Evolutionary conservation across 106 monocot genomes (phyloP).

Genomic region (Vanilla planifolia): DNA sequence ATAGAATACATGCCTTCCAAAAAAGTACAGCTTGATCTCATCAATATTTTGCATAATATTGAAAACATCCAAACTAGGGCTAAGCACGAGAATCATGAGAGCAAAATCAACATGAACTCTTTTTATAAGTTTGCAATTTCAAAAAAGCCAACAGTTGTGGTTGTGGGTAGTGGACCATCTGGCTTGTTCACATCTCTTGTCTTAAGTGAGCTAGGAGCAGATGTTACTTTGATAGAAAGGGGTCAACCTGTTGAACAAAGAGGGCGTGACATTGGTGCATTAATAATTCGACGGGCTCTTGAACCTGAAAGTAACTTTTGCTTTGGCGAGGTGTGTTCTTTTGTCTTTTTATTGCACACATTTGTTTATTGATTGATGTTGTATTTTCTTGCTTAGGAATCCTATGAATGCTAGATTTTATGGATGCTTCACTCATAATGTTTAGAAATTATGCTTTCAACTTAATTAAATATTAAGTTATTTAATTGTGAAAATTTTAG

Average conservation of each 20-base stretch:
- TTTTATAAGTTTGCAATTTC: not conserved
- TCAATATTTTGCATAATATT: slow-evolving; percentile 30
- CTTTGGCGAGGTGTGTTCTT: slow-evolving; percentile 83
- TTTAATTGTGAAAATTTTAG: no score
- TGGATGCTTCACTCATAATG: no score
- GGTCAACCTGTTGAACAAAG: slow-evolving; percentile 95
- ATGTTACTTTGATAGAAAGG: slow-evolving; percentile 91
- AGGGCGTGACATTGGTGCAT: slow-evolving; percentile 98
- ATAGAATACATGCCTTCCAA: slow-evolving; percentile 53
- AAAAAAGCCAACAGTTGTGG: slow-evolving; percentile 65
- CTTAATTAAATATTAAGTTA: no score
- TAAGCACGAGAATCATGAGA: slow-evolving; percentile 1
- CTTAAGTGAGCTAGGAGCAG: slow-evolving; percentile 85
- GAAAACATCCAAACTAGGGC: slow-evolving; percentile 6
- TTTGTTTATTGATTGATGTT: slow-evolving; percentile 1
- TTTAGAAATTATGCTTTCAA: no score
- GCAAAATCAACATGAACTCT: slow-evolving; percentile 12
- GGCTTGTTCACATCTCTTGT: slow-evolving; percentile 96
- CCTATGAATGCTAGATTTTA: no score
- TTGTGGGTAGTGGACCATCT: slow-evolving; percentile 92
- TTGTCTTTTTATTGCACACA: not conserved
- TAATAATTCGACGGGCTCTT: slow-evolving; percentile 63
- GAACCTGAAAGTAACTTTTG: slow-evolving; percentile 92
- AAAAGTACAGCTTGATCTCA: slow-evolving; percentile 38
- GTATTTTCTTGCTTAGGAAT: no score